A percentile compares a stretch with the other conserved stretches of the same genome.
Evolutionary conservation across 2,329 filamentous ascomycete genomes (phyloP).

Genomic region (Calonectria hawksworthii): DNA sequence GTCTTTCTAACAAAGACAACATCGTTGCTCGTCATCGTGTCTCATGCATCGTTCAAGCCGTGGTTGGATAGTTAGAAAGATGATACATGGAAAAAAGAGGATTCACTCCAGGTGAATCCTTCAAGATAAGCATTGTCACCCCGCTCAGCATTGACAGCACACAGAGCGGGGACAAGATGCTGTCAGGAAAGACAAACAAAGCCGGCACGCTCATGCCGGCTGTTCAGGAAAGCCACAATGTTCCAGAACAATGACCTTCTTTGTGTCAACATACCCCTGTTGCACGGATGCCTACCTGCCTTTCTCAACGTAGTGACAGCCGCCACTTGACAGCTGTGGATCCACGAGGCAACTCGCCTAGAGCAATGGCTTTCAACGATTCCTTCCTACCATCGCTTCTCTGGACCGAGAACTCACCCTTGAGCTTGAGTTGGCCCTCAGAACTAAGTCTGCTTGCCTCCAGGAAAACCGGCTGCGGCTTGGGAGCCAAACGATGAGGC

Average conservation of each 20-base stretch:
- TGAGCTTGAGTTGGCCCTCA: neutral
- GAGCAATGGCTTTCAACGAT: neutral
- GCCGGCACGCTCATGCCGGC: neutral
- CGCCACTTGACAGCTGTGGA: slow-evolving; percentile 13
- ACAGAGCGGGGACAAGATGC: neutral
- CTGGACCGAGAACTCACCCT: neutral
- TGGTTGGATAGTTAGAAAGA: neutral
- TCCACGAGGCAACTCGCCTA: neutral
- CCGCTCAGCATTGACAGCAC: neutral
- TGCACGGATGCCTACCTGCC: neutral
- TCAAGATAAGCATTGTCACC: neutral
- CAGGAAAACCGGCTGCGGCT: neutral
- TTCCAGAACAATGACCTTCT: neutral
- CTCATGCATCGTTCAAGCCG: neutral
- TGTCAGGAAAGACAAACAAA: neutral
- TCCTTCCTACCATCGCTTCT: slow-evolving; percentile 27
- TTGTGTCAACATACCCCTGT: neutral
- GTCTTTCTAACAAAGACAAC: neutral
- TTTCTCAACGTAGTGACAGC: slow-evolving; percentile 4
- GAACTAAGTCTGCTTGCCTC: neutral
- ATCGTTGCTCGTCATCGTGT: neutral
- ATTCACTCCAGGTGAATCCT: neutral
- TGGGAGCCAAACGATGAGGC: neutral
- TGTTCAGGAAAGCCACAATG: neutral
- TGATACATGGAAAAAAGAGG: neutral